These are phyloP conservation scores for Clathrospora elynae DNA, from an alignment of 2,329 filamentous ascomycete species.

Conservation along the genomic window DNA sequence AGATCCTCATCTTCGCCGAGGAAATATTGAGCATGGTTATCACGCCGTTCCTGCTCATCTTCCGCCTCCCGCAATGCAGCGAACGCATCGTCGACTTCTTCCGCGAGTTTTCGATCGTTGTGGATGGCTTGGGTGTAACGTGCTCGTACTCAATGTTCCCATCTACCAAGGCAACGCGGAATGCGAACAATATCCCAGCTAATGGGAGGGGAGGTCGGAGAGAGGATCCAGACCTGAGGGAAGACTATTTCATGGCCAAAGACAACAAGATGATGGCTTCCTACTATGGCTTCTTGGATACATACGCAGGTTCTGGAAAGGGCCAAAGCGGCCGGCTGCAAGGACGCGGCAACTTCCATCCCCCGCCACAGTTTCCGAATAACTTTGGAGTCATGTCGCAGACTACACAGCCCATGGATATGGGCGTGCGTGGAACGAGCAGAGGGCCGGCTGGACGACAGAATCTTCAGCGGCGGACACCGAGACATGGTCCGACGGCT, in stretches of 20 bases:
- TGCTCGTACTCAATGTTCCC: conserved; percentile 98
- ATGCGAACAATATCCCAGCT: conserved; percentile 53
- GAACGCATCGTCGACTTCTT: conserved; percentile 98
- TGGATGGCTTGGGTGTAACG: conserved; percentile 93
- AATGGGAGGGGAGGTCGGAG: conserved; percentile 45
- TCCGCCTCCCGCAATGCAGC: conserved; percentile 83
- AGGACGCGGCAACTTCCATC: conserved; percentile 67
- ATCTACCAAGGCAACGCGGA: conserved; percentile 78
- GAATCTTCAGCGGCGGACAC: conserved; percentile 32
- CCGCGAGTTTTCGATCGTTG: conserved; percentile 94
- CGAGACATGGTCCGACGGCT: conserved; percentile 25
- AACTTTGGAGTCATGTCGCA: conserved; percentile 55
- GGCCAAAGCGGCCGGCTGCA: conserved; percentile 49
- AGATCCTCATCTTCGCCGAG: conserved; percentile 87
- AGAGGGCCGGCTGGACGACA: conserved; percentile 33
- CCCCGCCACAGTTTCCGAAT: conserved; percentile 75
- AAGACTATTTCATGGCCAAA: conserved; percentile 93
- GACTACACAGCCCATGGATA: conserved; percentile 59
- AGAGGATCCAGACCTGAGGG: conserved; percentile 68
- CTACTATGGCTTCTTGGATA: conserved; percentile 92
- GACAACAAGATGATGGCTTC: conserved; percentile 99
- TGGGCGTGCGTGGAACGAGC: conserved; percentile 31
- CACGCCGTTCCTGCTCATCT: conserved; percentile 86
- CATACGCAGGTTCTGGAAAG: conserved; percentile 63
- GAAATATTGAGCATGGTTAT: conserved; percentile 92